phyloP scores from a whole-genome alignment of 257 asterid genomes.

The Solanum paucissectum region DNA sequence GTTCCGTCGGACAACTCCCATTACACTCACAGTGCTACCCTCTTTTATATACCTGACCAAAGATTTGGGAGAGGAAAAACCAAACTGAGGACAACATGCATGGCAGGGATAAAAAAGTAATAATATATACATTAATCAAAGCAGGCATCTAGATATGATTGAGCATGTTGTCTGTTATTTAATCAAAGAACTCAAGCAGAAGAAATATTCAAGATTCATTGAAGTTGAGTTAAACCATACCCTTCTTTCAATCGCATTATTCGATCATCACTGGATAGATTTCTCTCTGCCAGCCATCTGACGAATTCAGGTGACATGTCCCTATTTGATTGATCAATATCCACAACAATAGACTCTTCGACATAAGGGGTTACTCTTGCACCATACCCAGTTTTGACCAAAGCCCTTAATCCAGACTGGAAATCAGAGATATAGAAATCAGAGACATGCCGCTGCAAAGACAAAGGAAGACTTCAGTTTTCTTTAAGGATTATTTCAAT shows the following conservation, averaged over 20 bases:
- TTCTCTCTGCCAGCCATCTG: conserved; percentile 73
- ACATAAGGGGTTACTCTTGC: conserved; percentile 71
- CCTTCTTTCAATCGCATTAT: conserved; percentile 74
- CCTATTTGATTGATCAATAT: conserved; percentile 39
- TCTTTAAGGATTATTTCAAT: neutral
- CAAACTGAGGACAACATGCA: neutral
- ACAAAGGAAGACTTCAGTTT: neutral
- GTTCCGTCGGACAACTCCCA: conserved; percentile 84
- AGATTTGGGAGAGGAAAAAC: neutral
- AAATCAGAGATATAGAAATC: conserved; percentile 90
- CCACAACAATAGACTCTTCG: conserved; percentile 57
- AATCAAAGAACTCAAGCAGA: neutral
- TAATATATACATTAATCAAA: neutral
- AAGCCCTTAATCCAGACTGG: conserved; percentile 84
- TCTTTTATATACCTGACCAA: conserved; percentile 64
- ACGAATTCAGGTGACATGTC: conserved; percentile 46
- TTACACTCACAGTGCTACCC: conserved; percentile 80
- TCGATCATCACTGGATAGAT: conserved; percentile 63
- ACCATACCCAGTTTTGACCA: conserved; percentile 77
- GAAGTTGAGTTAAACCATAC: conserved; percentile 16
- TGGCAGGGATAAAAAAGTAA: no score
- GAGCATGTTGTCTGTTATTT: neutral
- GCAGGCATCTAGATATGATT: neutral
- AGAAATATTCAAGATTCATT: neutral
- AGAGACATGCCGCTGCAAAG: conserved; percentile 63